A percentile compares a stretch with the other conserved stretches of the same genome.
phyloP scores from a whole-genome alignment of 768 basidiomycete species.

The Botryobasidium botryosum region DNA sequence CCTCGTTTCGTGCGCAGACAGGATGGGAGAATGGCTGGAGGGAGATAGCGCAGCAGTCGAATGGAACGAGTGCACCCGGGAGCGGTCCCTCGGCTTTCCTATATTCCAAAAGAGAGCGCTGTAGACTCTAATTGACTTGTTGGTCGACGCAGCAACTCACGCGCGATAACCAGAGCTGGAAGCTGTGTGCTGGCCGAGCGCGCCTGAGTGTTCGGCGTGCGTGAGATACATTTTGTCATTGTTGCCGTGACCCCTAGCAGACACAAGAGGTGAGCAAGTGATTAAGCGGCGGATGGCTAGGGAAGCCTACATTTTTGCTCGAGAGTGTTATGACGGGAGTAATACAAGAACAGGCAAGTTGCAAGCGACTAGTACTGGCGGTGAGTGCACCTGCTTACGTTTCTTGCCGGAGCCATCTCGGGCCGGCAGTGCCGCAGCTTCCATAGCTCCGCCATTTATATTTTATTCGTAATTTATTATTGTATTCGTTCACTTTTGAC shows the following conservation, averaged over 20 bases:
- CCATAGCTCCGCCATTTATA: too few relatives aligned
- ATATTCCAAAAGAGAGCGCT: conserved; percentile 4
- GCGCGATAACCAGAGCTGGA: conserved; percentile 56
- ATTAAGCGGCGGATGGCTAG: too few relatives aligned
- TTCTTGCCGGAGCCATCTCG: too few relatives aligned
- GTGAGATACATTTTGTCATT: conserved; percentile 72
- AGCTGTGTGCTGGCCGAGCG: conserved; percentile 60
- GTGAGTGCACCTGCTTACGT: too few relatives aligned
- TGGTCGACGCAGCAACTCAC: conserved; percentile 29
- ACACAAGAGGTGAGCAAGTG: too few relatives aligned
- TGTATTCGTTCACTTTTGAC: too few relatives aligned
- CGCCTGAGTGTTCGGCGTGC: conserved; percentile 70
- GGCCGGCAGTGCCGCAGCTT: too few relatives aligned
- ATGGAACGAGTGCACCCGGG: conserved; percentile 51
- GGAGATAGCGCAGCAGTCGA: conserved; percentile 83
- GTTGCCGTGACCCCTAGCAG: conserved; percentile 41
- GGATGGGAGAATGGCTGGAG: conserved; percentile 82
- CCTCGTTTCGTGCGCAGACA: conserved; percentile 67
- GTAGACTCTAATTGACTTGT: conserved; percentile 5
- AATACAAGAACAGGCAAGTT: too few relatives aligned
- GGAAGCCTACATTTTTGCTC: too few relatives aligned
- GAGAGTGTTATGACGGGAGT: too few relatives aligned
- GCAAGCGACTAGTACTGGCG: too few relatives aligned
- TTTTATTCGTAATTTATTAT: too few relatives aligned
- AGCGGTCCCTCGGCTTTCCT: conserved; percentile 53